Conservation (phyloP, 2,329 filamentous ascomycete genomes). For the Leptoxyphium fumago region DNA sequence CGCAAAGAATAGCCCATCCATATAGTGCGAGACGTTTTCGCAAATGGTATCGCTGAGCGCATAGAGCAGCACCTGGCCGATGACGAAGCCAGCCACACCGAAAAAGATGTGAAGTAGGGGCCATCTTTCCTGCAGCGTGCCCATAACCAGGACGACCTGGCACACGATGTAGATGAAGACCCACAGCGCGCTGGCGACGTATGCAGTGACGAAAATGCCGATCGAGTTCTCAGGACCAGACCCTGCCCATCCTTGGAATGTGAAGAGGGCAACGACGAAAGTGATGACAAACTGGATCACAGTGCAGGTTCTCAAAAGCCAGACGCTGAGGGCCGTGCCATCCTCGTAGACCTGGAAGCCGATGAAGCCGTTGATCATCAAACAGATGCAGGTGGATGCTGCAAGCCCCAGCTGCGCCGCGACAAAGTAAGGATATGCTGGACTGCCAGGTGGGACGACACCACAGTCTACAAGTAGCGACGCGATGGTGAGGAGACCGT, state of each 20-base stretch:
- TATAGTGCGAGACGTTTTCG: constrained; percentile 70
- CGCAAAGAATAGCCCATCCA: constrained; percentile 88
- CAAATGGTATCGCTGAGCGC: constrained; percentile 79
- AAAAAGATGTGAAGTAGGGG: constrained; percentile 84
- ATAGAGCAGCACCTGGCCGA: constrained; percentile 86
- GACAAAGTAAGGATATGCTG: constrained; percentile 79
- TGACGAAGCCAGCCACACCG: constrained; percentile 78
- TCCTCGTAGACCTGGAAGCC: constrained; percentile 98
- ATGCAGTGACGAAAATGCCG: constrained; percentile 80
- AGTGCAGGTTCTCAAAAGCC: constrained; percentile 72
- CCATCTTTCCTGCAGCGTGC: constrained; percentile 91
- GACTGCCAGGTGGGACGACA: constrained; percentile 70
- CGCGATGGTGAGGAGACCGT: constrained; percentile 75
- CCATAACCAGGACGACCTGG: constrained; percentile 75
- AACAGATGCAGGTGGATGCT: constrained; percentile 73
- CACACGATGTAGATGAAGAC: constrained; percentile 73
- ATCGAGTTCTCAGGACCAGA: constrained; percentile 73
- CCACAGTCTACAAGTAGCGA: constrained; percentile 87
- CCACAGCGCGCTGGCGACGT: constrained; percentile 78
- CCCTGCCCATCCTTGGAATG: constrained; percentile 84
- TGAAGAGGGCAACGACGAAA: constrained; percentile 76
- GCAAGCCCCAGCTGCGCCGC: constrained; percentile 72
- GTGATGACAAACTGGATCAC: constrained; percentile 71
- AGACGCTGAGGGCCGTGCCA: constrained; percentile 82
- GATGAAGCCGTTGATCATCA: constrained; percentile 94